Base-by-base conservation (phyloP, 805 yeast genomes). In the Starmerella gropengiesseri region DNA sequence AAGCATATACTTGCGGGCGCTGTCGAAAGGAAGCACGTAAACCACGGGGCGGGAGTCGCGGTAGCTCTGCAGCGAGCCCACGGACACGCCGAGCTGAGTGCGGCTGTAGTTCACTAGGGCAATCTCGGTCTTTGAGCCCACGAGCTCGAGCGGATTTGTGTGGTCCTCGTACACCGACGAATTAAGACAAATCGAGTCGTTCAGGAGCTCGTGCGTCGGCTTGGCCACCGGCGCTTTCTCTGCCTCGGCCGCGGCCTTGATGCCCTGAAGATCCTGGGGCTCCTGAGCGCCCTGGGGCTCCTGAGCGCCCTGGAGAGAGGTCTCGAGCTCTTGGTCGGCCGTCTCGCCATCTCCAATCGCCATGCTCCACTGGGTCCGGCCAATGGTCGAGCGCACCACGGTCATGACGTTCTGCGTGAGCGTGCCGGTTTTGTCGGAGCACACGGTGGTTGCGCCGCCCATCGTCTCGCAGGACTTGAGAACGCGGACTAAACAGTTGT, bases 351-450 rank as follows among this genome's bases (percentile, higher is more conserved):
- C 40, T 7, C 33, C 13, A 1, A 33, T 18, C 9, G 46, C 45
- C 14, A 49, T 19, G 18, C 44, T 40, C 56, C 55, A 40, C 34
- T 66, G 67, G 31, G 62, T 60, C 1, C 35, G 22, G 8, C 91
- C 93, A 25, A 86, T 56, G 20, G 73, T 64, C 3, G 91, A 94
- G 13, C 37, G 25, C 9, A 86, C 95, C 5, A 91, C 86, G 29
- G 85, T 74, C 99, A 91, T 91, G 55, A 70, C 71, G 61, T 91
- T 91, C 60, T 86, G 94, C 1, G 99, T 91, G 44, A 91, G 70
- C 11, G 99, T 91, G 46, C 98, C 98, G 1, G 98, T 91, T 61
- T 91, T 89, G 65, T 91, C 98, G 0, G 96, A 86, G 62, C 98
- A 91, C 40, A 91, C 71, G 4, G 95, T 91, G 12, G 97, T 91